A percentile compares a stretch with the other conserved stretches of the same genome.
phyloP scores from a whole-genome alignment of 257 asterid species.

The Nicotiana obtusifolia region DNA sequence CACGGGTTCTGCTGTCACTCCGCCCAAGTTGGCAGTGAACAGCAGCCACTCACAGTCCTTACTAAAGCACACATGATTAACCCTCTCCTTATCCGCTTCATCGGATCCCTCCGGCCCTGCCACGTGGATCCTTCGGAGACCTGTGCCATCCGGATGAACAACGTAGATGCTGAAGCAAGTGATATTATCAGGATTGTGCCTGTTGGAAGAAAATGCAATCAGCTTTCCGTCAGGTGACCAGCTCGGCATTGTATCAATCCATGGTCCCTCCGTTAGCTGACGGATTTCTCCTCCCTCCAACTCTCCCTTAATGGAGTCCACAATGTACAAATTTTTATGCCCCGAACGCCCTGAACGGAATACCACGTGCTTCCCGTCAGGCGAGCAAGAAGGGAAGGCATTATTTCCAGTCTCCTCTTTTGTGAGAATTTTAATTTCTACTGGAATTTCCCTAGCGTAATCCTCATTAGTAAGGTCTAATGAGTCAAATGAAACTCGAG shows the following conservation, averaged over 20 bases:
- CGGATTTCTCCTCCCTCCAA: slow-evolving; percentile 46
- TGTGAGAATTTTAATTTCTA: slow-evolving; percentile 53
- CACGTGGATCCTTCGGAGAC: slow-evolving; percentile 38
- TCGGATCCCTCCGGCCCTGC: slow-evolving; percentile 29
- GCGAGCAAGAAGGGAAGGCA: slow-evolving; percentile 81
- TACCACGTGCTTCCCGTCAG: slow-evolving; percentile 64
- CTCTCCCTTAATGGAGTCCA: slow-evolving; percentile 65
- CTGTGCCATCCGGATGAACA: slow-evolving; percentile 49
- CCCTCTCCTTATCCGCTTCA: slow-evolving; percentile 50
- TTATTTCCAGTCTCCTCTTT: slow-evolving; percentile 61
- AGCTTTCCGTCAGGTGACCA: slow-evolving; percentile 80
- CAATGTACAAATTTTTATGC: slow-evolving; percentile 61
- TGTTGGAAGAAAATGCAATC: slow-evolving; percentile 78
- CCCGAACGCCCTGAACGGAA: slow-evolving; percentile 80
- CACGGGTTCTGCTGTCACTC: slow-evolving; percentile 70
- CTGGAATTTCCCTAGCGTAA: slow-evolving; percentile 21
- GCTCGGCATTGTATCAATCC: slow-evolving; percentile 92
- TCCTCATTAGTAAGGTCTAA: slow-evolving; percentile 22
- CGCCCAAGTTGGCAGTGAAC: slow-evolving; percentile 64
- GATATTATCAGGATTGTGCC: slow-evolving; percentile 46
- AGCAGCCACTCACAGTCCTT: slow-evolving; percentile 67
- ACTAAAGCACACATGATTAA: slow-evolving; percentile 84
- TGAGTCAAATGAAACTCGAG: slow-evolving; percentile 55
- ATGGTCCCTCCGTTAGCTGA: slow-evolving; percentile 59
- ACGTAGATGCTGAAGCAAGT: slow-evolving; percentile 52